Evolutionary conservation across 2,329 filamentous ascomycete species (phyloP).

Genomic region (Trichoderma cornu-damae): DNA sequence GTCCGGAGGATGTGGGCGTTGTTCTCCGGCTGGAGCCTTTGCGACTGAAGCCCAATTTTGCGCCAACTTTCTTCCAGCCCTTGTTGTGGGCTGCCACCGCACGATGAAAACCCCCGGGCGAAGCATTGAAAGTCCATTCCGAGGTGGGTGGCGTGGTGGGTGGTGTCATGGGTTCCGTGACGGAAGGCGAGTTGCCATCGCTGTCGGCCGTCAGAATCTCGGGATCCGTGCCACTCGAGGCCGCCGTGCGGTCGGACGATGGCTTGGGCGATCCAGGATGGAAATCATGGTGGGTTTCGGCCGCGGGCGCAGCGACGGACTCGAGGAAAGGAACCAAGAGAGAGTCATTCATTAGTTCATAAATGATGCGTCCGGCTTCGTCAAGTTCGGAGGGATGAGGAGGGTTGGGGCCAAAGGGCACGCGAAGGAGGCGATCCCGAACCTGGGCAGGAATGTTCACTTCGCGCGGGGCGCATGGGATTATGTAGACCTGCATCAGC

Average conservation of each 20-base stretch:
- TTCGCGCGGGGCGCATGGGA: constrained; percentile 76
- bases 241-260: constrained; percentile 39
- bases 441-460: constrained; percentile 86
- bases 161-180: constrained; percentile 64
- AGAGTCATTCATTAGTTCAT: constrained; percentile 96
- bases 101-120: constrained; percentile 50
- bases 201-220: constrained; percentile 61
- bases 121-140: constrained; percentile 49
- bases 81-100: constrained; percentile 52
- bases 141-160: constrained; percentile 65
- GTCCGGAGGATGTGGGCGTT: constrained; percentile 41
- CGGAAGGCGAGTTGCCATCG: constrained; percentile 51
- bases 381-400: constrained; percentile 71
- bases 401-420: constrained; percentile 53
- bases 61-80: constrained; percentile 61
- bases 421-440: constrained; percentile 68
- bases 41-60: constrained; percentile 54
- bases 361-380: constrained; percentile 78
- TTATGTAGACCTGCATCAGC: constrained; percentile 83
- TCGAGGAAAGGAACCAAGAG: constrained; percentile 90
- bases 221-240: constrained; percentile 42
- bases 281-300: constrained; percentile 35
- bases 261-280: constrained; percentile 41
- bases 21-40: constrained; percentile 45
- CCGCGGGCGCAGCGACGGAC: constrained; percentile 41